Evolutionary conservation across 2,329 filamentous ascomycete genomes (phyloP), one percentile per base, ranked within the genome.

Genomic region (Calycina marina): DNA sequence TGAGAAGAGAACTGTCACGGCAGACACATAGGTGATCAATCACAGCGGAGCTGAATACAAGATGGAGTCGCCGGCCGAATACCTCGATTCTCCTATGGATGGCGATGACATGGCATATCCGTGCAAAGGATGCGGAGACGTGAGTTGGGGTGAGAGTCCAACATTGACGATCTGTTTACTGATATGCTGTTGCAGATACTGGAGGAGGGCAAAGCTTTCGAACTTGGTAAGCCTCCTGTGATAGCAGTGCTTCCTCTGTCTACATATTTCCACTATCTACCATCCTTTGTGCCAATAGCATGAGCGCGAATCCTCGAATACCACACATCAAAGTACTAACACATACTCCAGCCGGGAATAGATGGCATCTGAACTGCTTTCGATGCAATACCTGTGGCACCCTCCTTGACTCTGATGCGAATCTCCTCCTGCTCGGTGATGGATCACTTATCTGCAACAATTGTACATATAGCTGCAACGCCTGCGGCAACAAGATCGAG

Each of bases 281-380:
- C 4, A 27, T 14, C 8, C 25, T 14, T 25, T 14, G 25, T 13
- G 4, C 12, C 25, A 11, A 11, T n/a, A 12, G 11, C 12, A 13
- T 27, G 5, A 27, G 15, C 4, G 3, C n/a, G 4, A 4, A 4
- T 14, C 25, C 25, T 12, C 4, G 12, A 27, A 14, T 14, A 14
- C 25, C 13, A 12, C 15, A 27, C 11, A n/a, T 27, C 25, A 27
- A n/a, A n/a, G n/a, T n/a, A n/a, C n/a, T n/a, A n/a, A 22, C n/a
- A 22, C 20, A 50, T 36, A 25, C 30, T 32, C 35, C 47, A 93
- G 86, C 88, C 56, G 86, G 86, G 42, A 90, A 93, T 57, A 73
- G 88, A 69, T 96, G 88, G 90, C 90, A 98, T 66, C 82, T 98
- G 52, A 82, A 94, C 62, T 98, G 90, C 65, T 98, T 98, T 62